phyloP scores from a whole-genome alignment of 306 rosid genomes.

The Hylodesmum podocarpum region DNA sequence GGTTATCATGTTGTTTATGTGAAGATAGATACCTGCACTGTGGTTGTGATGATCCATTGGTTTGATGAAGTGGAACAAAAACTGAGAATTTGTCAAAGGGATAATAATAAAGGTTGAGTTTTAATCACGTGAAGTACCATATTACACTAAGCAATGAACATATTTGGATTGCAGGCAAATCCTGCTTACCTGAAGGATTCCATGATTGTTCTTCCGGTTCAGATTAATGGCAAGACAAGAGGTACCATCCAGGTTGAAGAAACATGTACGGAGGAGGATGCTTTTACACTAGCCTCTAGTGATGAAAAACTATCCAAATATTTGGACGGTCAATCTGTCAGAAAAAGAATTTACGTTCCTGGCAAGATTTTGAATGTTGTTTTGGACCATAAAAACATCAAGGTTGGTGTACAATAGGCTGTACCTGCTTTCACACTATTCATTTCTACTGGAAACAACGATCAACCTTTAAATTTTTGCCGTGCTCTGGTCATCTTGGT shows the following conservation, averaged over 20 bases:
- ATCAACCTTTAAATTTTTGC: conserved; percentile 1
- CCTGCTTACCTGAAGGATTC: conserved; percentile 77
- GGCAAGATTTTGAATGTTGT: conserved; percentile 89
- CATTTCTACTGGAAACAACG: conserved; percentile 20
- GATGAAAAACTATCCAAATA: conserved; percentile 84
- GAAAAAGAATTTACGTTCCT: conserved; percentile 78
- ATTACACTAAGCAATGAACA: not conserved
- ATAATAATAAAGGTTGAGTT: not conserved
- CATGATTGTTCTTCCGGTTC: conserved; percentile 75
- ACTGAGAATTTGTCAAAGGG: not conserved
- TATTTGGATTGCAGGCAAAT: conserved; percentile 57
- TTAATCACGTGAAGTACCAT: not conserved
- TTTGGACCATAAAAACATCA: conserved; percentile 63
- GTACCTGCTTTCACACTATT: not conserved
- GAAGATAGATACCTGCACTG: not conserved
- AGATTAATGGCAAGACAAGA: conserved; percentile 94
- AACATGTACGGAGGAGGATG: conserved; percentile 84
- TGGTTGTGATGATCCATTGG: not conserved
- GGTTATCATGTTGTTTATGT: conserved; percentile 24
- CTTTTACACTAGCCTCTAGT: conserved; percentile 59
- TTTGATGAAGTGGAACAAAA: not conserved
- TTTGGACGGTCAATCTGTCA: conserved; percentile 60
- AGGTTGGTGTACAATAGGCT: conserved; percentile 52
- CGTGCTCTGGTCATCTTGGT: conserved; percentile 23
- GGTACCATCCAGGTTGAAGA: conserved; percentile 88